Evolutionary conservation across 768 basidiomycete genomes (phyloP), one percentile per base, ranked within the genome.

Genomic region (Termitomyces titanicus): DNA sequence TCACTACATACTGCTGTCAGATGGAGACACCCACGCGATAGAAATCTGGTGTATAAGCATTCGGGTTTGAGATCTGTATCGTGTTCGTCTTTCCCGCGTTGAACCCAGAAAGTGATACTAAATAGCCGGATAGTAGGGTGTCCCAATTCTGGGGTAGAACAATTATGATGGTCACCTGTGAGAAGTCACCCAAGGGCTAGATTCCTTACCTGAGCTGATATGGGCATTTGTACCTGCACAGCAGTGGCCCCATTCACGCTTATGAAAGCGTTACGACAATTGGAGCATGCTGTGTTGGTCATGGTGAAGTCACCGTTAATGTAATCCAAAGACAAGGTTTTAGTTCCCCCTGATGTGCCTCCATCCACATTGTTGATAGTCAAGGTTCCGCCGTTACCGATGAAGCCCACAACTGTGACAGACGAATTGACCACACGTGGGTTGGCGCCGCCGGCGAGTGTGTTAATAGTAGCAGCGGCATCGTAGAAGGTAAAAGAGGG

Each of bases 231-330:
- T 15, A 68, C 73, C 61, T 76, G 72, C 4, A 78, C 71, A 3
- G 73, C 64, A 7, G 69, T 53, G 7, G 74, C 77, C 15, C 74
- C 76, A 56, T 79, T 80, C 10, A 80, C 71, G 56, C 77, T 78
- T 35, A 79, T 67, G 40, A 74, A 74, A 10, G 74, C 73, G 44
- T 78, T 73, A 39, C 79, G 73, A 61, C 77, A 79, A 58, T 80
- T 80, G 6, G 79, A 78, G 65, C 78, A 79, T 9, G 61, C 77
- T 0, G 72, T 75, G 61, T 79, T 78, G 51, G 63, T 62, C 62
- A 74, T 74, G 9, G 69, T 68, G 33, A 72, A 68, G 44, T 79
- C 79, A 27, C 68, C 79, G 43, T 80, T 80, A 55, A 78, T 78
- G 56, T 78, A 80, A 61, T 78, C 76, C 37, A 79, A 62, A 11